phyloP scores from a whole-genome alignment of 2,329 filamentous ascomycete species.

The Apiospora malaysiana region DNA sequence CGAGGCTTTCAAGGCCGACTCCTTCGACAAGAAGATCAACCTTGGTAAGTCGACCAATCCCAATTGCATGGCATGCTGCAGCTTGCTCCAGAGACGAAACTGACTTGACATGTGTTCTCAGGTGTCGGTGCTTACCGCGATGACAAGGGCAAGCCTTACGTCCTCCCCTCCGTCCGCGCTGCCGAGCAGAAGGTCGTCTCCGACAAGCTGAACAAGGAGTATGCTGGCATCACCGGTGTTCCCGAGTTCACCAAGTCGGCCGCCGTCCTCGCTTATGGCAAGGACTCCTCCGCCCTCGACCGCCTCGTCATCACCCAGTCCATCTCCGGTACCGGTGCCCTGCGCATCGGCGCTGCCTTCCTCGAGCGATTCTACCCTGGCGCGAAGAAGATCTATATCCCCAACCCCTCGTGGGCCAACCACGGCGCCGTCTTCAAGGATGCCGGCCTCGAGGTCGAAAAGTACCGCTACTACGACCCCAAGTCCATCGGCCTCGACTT shows the following conservation, averaged over 20 bases:
- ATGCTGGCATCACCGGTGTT: slow-evolving; percentile 95
- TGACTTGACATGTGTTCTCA: slow-evolving; percentile 40
- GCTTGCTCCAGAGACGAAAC: slow-evolving; percentile 24
- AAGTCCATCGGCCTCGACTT: slow-evolving; percentile 98
- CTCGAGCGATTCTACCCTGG: slow-evolving; percentile 88
- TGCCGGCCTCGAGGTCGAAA: slow-evolving; percentile 86
- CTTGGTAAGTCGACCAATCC: slow-evolving; percentile 64
- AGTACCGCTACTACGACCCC: slow-evolving; percentile 95
- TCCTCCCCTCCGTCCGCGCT: slow-evolving; percentile 88
- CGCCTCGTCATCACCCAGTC: slow-evolving; percentile 93
- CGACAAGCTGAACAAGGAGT: slow-evolving; percentile 89
- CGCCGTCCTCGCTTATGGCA: slow-evolving; percentile 87
- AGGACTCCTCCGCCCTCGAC: slow-evolving; percentile 75
- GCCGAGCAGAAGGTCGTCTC: slow-evolving; percentile 88
- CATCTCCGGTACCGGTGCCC: slow-evolving; percentile 96
- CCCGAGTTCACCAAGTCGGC: slow-evolving; percentile 93
- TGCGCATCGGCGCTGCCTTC: slow-evolving; percentile 94
- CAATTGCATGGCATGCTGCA: background rate
- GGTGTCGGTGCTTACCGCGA: slow-evolving; percentile 98
- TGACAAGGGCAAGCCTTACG: slow-evolving; percentile 96
- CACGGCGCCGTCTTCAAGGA: slow-evolving; percentile 97
- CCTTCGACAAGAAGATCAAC: slow-evolving; percentile 96
- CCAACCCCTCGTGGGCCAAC: slow-evolving; percentile 96
- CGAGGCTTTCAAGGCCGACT: slow-evolving; percentile 98
- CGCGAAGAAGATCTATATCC: slow-evolving; percentile 95